Conservation (phyloP, 352 stramenopile species). For the Phytophthora aleatoria region DNA sequence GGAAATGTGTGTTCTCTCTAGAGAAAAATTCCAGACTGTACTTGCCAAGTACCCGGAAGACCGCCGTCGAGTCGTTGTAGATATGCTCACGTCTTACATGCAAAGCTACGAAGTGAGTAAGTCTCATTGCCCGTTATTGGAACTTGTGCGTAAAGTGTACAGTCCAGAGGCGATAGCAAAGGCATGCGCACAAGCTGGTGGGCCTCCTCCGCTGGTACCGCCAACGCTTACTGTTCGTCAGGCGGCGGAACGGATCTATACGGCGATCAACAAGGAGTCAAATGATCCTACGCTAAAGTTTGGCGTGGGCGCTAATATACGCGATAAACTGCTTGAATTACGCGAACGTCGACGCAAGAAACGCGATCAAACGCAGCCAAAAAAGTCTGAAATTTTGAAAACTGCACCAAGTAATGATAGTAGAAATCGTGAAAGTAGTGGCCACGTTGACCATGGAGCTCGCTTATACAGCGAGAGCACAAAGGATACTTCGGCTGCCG, state of each 20-base stretch:
- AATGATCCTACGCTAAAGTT: slow-evolving; percentile 35
- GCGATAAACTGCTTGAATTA: slow-evolving; percentile 29
- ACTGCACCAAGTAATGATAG: background rate
- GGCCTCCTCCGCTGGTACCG: background rate
- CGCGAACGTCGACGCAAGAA: slow-evolving; percentile 24
- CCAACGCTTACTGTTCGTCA: slow-evolving; percentile 20
- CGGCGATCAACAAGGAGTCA: slow-evolving; percentile 29
- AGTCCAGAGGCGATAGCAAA: slow-evolving; percentile 26
- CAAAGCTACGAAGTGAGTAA: slow-evolving; percentile 32
- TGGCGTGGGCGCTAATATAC: slow-evolving; percentile 28
- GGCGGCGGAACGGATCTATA: slow-evolving; percentile 34
- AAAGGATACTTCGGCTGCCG: background rate
- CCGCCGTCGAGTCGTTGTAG: slow-evolving; percentile 31
- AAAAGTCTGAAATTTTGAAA: background rate
- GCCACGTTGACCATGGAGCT: background rate
- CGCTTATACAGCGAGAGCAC: background rate
- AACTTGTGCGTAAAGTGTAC: slow-evolving; percentile 33
- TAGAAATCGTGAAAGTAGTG: background rate
- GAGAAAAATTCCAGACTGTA: slow-evolving; percentile 45
- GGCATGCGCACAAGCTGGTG: slow-evolving; percentile 20
- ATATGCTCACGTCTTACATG: slow-evolving; percentile 41
- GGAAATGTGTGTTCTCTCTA: slow-evolving; percentile 55
- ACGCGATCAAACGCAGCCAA: background rate
- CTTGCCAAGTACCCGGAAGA: slow-evolving; percentile 42
- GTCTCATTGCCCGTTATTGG: slow-evolving; percentile 28